Percentiles rank a stretch among this genome's conserved stretches.
These are phyloP conservation scores for Eucommia ulmoides DNA, from an alignment of 257 asterid genomes.

Conservation along the genomic window DNA sequence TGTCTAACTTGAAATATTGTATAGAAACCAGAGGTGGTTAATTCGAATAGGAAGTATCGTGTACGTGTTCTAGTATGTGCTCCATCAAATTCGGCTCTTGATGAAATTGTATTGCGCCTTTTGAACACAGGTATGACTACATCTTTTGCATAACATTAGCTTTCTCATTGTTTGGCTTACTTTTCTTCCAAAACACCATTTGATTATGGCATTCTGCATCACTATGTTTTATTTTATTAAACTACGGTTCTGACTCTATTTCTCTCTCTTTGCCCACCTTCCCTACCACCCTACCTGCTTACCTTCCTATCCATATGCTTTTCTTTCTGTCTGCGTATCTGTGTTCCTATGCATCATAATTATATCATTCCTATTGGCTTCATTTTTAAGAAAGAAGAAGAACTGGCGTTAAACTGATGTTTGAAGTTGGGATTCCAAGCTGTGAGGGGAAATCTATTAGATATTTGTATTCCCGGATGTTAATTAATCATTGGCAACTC, in stretches of 20 bases:
- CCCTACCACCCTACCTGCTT: no score
- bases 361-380: no score
- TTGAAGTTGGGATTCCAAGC: not conserved
- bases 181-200: not conserved
- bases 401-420: not conserved
- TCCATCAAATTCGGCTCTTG: constrained; percentile 97
- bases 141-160: constrained; percentile 6
- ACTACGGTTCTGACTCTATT: not conserved
- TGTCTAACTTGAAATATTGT: no score
- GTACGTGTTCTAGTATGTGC: constrained; percentile 94
- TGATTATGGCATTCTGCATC: not conserved
- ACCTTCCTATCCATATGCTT: no score
- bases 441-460: not conserved
- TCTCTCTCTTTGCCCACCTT: not conserved
- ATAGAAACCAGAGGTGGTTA: constrained; percentile 89
- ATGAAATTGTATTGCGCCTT: constrained; percentile 85
- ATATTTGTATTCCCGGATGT: not conserved
- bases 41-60: constrained; percentile 85
- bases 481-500: not conserved
- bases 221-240: not conserved
- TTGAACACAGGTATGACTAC: constrained; percentile 54
- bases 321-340: not conserved
- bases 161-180: constrained; percentile 4
- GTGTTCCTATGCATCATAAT: no score
- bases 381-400: no score